These are phyloP conservation scores for Penicillium roqueforti DNA, from an alignment of 495 filamentous ascomycete species.

Conservation along the genomic window DNA sequence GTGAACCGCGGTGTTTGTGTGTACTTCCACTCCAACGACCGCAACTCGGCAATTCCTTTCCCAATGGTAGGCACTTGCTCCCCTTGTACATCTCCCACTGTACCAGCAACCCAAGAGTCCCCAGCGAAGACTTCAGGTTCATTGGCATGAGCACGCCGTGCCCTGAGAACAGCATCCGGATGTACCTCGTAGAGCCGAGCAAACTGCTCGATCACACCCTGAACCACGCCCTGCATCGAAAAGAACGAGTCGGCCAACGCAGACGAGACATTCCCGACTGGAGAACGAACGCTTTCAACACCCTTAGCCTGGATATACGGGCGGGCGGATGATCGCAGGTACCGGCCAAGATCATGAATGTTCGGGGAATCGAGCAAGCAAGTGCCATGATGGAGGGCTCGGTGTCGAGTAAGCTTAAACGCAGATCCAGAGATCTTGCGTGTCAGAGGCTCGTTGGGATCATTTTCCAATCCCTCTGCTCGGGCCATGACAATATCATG, in stretches of 20 bases:
- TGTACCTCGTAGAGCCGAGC: conserved; percentile 28
- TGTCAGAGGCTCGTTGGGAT: conserved; percentile 33
- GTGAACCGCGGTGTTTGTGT: conserved; percentile 82
- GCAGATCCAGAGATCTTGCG: conserved; percentile 89
- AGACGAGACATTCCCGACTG: conserved; percentile 71
- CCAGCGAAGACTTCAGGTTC: conserved; percentile 39
- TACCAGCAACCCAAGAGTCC: conserved; percentile 39
- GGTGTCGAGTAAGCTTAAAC: conserved; percentile 77
- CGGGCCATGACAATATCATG: conserved; percentile 82
- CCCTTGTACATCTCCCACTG: conserved; percentile 46
- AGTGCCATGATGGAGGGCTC: conserved; percentile 88
- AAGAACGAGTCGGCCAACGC: conserved; percentile 36
- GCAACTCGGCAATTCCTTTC: conserved; percentile 59
- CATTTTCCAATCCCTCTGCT: not conserved
- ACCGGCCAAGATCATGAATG: conserved; percentile 57
- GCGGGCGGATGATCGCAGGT: conserved; percentile 69
- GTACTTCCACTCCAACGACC: conserved; percentile 73
- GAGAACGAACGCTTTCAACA: conserved; percentile 88
- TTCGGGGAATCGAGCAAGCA: conserved; percentile 72
- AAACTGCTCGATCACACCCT: conserved; percentile 36
- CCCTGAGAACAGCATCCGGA: conserved; percentile 31
- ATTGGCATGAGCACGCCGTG: conserved; percentile 31
- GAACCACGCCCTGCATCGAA: conserved; percentile 35
- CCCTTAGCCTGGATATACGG: conserved; percentile 74
- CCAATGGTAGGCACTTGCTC: conserved; percentile 46